A percentile compares a stretch with the other conserved stretches of the same genome.
These are phyloP conservation scores for Pythium grandisporangium DNA, from an alignment of 352 stramenopile genomes.

Conservation along the genomic window DNA sequence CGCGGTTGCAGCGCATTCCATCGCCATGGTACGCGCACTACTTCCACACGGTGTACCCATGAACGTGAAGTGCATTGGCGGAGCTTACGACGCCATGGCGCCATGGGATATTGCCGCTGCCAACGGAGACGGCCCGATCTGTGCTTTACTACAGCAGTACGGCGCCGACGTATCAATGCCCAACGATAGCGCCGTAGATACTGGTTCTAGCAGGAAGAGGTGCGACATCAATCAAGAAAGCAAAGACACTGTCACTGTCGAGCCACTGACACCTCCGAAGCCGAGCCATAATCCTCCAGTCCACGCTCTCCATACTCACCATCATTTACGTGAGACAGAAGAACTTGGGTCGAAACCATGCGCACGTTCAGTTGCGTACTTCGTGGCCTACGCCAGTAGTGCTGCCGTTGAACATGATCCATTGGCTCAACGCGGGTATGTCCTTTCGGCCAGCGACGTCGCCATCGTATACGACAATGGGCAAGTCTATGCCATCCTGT, in stretches of 20 bases:
- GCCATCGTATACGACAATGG: too few species aligned
- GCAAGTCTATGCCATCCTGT: too few species aligned
- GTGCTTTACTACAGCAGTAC: slow-evolving; percentile 29
- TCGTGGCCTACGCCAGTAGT: too few species aligned
- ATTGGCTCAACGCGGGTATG: too few species aligned
- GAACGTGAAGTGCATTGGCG: slow-evolving; percentile 19
- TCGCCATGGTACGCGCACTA: slow-evolving; percentile 27
- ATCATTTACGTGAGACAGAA: not conserved
- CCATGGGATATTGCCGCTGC: slow-evolving; percentile 49
- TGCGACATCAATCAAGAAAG: too few species aligned
- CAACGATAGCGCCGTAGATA: slow-evolving; percentile 3
- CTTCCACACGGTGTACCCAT: slow-evolving; percentile 36
- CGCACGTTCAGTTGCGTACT: too few species aligned
- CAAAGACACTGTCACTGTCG: too few species aligned
- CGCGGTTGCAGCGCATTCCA: slow-evolving; percentile 28
- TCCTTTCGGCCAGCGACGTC: too few species aligned
- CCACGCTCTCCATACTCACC: not conserved
- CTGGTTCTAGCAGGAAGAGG: not conserved
- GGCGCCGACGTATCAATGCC: slow-evolving; percentile 18
- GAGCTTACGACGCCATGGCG: slow-evolving; percentile 39
- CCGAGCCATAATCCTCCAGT: too few species aligned
- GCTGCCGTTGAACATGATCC: too few species aligned
- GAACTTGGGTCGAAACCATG: too few species aligned
- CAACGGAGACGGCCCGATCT: slow-evolving; percentile 34
- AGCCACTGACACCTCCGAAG: too few species aligned